phyloP scores from a whole-genome alignment of 1,139 yeast species.

The Diutina neorugosa region DNA sequence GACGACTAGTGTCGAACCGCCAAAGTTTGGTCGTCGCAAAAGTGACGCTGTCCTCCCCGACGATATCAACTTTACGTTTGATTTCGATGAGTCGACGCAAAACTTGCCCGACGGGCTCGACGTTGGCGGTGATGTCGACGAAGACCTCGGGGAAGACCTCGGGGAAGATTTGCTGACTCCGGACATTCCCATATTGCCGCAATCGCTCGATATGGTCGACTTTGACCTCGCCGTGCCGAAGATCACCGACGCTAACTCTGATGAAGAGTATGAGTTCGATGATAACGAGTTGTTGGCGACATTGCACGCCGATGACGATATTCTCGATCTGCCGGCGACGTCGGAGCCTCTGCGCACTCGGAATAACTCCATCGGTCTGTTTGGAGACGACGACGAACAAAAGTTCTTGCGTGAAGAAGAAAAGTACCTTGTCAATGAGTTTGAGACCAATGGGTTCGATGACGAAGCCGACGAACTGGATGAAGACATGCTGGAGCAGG shows the following conservation, averaged over 20 bases:
- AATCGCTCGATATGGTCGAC: constrained; percentile 10
- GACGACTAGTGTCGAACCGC: constrained; percentile 7
- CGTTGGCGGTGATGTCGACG: constrained; percentile 11
- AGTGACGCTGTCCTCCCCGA: constrained; percentile 32
- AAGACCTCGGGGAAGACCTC: constrained; percentile 25
- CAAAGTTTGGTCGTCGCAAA: constrained; percentile 15
- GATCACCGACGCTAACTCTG: constrained; percentile 41
- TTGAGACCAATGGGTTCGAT: constrained; percentile 37
- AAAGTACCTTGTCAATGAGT: constrained; percentile 34
- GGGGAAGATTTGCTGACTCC: constrained; percentile 4
- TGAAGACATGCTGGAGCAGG: constrained; percentile 17
- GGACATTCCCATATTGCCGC: not conserved
- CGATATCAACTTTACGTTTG: constrained; percentile 46
- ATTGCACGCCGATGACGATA: constrained; percentile 49
- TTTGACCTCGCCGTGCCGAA: constrained; percentile 32
- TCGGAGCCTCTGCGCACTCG: not conserved
- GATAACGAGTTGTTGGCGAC: constrained; percentile 62
- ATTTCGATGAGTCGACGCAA: constrained; percentile 29
- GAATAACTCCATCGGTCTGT: constrained; percentile 9
- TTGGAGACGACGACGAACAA: constrained; percentile 35
- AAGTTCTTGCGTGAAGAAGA: constrained; percentile 36
- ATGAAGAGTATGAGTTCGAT: constrained; percentile 60
- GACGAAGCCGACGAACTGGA: constrained; percentile 18
- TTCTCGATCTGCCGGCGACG: constrained; percentile 21
- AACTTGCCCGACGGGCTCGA: not conserved